Evolutionary conservation across 1,139 yeast genomes (phyloP), one percentile per base, ranked within the genome.

Genomic region (Geotrichum bryndzae): DNA sequence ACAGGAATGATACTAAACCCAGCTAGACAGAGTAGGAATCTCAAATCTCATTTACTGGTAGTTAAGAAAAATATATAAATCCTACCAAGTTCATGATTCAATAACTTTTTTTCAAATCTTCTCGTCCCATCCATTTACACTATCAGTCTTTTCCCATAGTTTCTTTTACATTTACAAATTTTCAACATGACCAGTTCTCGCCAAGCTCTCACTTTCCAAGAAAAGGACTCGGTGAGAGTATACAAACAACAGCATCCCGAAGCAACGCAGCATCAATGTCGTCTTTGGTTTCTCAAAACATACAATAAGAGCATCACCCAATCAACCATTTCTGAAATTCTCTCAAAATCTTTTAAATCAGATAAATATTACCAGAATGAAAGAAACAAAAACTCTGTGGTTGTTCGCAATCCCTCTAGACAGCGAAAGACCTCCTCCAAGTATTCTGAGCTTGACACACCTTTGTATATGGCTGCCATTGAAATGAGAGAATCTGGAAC

Each of bases 261-360:
- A 53, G 46, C 46, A 22, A 53, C 55, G 8, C 55, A 53, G 15
- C 55, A 53, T 22, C 55, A 53, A n/a, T 53, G 55, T 18, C 41
- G 55, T 4, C 31, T 31, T 15, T 53, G 55, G 55, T 53, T 53
- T 33, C 27, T 27, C 11, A 29, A 53, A 53, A 53, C 55, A 6
- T 53, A 29, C 27, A 29, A 53, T 35, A 53, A 53, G n/a, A 53
- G 31, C 8, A 53, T 53, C 22, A 53, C 55, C 13, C 55, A 53
- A 38, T 53, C 55, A 33, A 53, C 55, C 7, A 53, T 53, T n/a
- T 53, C 55, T 23, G 55, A 53, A 33, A 53, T 53, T 33, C 55
- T 53, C 31, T 53, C 55, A 53, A 53, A 53, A 33, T 31, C 55
- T 15, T 11, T 8, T 23, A 33, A 3, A 11, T 3, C 41, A 53